Percentiles rank a stretch among this genome's conserved stretches.
Evolutionary conservation across 2,329 filamentous ascomycete species (phyloP).

Genomic region (Zalaria sp.): DNA sequence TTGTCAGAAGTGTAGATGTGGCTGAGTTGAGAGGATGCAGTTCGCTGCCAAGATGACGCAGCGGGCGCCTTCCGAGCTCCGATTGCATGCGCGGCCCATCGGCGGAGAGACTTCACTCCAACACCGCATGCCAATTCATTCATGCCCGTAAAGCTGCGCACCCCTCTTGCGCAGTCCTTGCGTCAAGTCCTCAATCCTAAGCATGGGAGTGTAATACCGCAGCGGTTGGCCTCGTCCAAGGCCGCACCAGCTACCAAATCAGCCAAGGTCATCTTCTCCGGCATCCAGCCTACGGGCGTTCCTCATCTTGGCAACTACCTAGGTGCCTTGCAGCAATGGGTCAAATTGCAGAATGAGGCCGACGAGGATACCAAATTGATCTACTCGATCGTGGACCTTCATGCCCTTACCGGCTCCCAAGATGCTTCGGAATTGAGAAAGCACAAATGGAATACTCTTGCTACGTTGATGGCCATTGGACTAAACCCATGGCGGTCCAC

Average conservation of each 20-base stretch:
- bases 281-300: conserved; percentile 89
- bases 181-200: neutral
- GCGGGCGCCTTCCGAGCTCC: too few relatives aligned
- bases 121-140: neutral
- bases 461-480: conserved; percentile 70
- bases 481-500: conserved; percentile 62
- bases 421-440: conserved; percentile 44
- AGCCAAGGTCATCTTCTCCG: conserved; percentile 63
- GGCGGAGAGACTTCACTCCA: too few relatives aligned
- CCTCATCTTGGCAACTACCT: conserved; percentile 94
- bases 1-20: too few relatives aligned
- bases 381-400: conserved; percentile 84
- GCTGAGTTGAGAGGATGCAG: too few relatives aligned
- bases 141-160: neutral
- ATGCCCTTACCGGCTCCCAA: conserved; percentile 76
- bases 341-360: conserved; percentile 56
- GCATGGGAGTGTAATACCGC: too few relatives aligned
- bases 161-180: neutral
- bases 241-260: conserved; percentile 1
- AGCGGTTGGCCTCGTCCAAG: neutral
- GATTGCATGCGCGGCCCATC: too few relatives aligned
- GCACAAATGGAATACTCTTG: conserved; percentile 61
- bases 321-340: conserved; percentile 80
- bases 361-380: conserved; percentile 47
- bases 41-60: too few relatives aligned